Conservation (phyloP, 2,329 filamentous ascomycete genomes). For the Cryphonectria japonica region DNA sequence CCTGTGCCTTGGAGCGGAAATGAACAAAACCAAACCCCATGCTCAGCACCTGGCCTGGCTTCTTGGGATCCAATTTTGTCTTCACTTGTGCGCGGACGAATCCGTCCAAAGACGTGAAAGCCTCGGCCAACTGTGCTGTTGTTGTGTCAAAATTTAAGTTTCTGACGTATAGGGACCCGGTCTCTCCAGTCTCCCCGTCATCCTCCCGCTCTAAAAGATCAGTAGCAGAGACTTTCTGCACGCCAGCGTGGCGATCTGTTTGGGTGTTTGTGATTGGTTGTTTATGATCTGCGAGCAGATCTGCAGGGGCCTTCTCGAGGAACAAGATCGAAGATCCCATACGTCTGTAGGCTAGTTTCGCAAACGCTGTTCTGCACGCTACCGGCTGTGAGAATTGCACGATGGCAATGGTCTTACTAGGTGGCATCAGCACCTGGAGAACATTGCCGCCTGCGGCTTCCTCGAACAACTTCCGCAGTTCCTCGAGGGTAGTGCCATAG, state of each 20-base stretch:
- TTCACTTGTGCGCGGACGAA: conserved; percentile 91
- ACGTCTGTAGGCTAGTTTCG: conserved; percentile 82
- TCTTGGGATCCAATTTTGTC: conserved; percentile 91
- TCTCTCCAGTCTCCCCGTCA: conserved; percentile 60
- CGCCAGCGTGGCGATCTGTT: conserved; percentile 45
- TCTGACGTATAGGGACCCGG: conserved; percentile 86
- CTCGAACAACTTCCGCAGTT: conserved; percentile 80
- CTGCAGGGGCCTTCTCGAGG: conserved; percentile 88
- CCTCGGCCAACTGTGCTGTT: conserved; percentile 72
- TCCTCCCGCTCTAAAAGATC: conserved; percentile 68
- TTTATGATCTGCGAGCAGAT: conserved; percentile 64
- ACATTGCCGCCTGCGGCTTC: conserved; percentile 74
- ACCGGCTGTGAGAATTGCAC: conserved; percentile 81
- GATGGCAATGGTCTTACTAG: conserved; percentile 90
- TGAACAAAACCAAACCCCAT: conserved; percentile 98
- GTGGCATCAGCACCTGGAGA: conserved; percentile 84
- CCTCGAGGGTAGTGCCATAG: conserved; percentile 77
- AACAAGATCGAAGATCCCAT: conserved; percentile 91
- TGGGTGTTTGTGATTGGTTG: conserved; percentile 35
- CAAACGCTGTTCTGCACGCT: conserved; percentile 83
- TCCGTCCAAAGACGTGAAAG: conserved; percentile 81
- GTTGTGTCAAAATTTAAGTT: conserved; percentile 94
- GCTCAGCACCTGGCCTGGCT: conserved; percentile 82
- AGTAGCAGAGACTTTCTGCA: conserved; percentile 67
- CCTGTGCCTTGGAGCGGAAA: conserved; percentile 77